Evolutionary conservation across 2,329 filamentous ascomycete species (phyloP).

Genomic region (Penicillium sp.): DNA sequence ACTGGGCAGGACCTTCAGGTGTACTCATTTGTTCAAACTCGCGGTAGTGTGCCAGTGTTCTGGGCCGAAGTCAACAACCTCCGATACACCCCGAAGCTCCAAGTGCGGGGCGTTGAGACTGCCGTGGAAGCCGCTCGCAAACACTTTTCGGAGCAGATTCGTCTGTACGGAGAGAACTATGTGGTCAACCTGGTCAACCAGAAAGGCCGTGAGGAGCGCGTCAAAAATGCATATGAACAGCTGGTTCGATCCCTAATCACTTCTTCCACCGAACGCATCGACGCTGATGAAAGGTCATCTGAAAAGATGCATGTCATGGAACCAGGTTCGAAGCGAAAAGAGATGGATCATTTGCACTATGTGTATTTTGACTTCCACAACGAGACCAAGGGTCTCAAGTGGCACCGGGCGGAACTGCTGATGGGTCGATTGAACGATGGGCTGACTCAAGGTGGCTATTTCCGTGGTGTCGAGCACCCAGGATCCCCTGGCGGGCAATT

Average conservation of each 20-base stretch:
- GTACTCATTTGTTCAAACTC: slow-evolving; percentile 92
- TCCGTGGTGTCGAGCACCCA: slow-evolving; percentile 86
- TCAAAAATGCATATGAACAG: slow-evolving; percentile 94
- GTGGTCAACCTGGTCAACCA: slow-evolving; percentile 97
- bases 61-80: slow-evolving; percentile 97
- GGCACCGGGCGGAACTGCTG: slow-evolving; percentile 87
- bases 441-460: slow-evolving; percentile 82
- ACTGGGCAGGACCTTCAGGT: slow-evolving; percentile 80
- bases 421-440: slow-evolving; percentile 80
- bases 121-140: slow-evolving; percentile 77
- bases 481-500: slow-evolving; percentile 70
- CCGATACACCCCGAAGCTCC: slow-evolving; percentile 86
- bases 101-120: slow-evolving; percentile 81
- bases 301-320: slow-evolving; percentile 86
- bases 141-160: slow-evolving; percentile 93
- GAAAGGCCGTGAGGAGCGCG: slow-evolving; percentile 82
- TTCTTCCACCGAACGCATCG: slow-evolving; percentile 66
- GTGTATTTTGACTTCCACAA: slow-evolving; percentile 98
- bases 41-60: slow-evolving; percentile 92
- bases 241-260: slow-evolving; percentile 78
- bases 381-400: slow-evolving; percentile 92
- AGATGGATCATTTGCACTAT: slow-evolving; percentile 88
- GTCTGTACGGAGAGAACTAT: slow-evolving; percentile 93
- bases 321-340: slow-evolving; percentile 60
- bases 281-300: slow-evolving; percentile 67